phyloP scores from a whole-genome alignment of 2,329 filamentous ascomycete species.

The Purpureocillium takamizusanense region DNA sequence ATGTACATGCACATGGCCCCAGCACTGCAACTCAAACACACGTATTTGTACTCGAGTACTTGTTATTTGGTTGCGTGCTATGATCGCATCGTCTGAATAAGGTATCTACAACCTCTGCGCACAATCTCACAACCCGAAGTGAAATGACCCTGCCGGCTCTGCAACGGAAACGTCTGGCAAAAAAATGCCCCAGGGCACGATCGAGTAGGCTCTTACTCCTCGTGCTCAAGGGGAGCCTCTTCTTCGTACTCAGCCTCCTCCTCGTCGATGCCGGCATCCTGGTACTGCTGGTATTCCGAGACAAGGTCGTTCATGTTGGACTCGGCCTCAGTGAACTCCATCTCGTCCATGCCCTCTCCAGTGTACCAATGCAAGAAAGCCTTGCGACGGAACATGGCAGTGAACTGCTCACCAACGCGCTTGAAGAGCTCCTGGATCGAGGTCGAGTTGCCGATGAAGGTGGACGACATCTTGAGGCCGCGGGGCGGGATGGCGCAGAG shows the following conservation, averaged over 20 bases:
- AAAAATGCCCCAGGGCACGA: neutral
- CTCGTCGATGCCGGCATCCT: slow-evolving; percentile 95
- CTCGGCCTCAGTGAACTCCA: slow-evolving; percentile 99
- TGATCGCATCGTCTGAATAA: neutral
- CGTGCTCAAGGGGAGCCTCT: slow-evolving; percentile 70
- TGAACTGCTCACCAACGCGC: slow-evolving; percentile 99
- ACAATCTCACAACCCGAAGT: slow-evolving; percentile 17
- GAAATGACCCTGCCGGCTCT: slow-evolving; percentile 11
- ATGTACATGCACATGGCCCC: too few species aligned
- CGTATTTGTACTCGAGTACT: neutral
- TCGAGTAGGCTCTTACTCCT: slow-evolving; percentile 30
- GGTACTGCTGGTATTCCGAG: slow-evolving; percentile 99
- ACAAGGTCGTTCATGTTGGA: slow-evolving; percentile 99
- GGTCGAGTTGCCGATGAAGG: slow-evolving; percentile 98
- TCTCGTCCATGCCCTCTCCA: slow-evolving; percentile 99
- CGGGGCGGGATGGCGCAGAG: slow-evolving; percentile 98
- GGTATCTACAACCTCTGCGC: slow-evolving; percentile 7
- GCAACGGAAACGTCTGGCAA: neutral
- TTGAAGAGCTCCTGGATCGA: slow-evolving; percentile 99
- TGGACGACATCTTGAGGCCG: slow-evolving; percentile 97
- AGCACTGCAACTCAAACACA: too few species aligned
- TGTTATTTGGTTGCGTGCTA: neutral
- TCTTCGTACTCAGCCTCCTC: slow-evolving; percentile 94
- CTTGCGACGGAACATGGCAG: slow-evolving; percentile 99
- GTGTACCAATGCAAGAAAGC: slow-evolving; percentile 99